Evolutionary conservation across 75 land plant species (phyloP), one percentile per base, ranked within the genome.

Genomic region (Sequoia sempervirens): DNA sequence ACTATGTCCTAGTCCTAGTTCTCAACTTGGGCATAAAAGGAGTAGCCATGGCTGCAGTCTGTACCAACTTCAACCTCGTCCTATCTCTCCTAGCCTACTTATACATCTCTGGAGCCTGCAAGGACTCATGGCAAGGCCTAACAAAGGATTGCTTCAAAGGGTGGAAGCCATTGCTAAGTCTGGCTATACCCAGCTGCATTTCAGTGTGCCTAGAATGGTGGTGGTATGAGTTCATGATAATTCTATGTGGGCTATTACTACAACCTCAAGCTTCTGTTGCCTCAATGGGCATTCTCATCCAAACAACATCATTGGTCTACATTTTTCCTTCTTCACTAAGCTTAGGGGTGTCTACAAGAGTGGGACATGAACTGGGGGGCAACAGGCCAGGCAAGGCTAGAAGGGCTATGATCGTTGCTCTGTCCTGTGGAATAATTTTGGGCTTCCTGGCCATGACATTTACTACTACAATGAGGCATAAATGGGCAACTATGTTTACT

Each of bases 171-270:
- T 85, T 92, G 2, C 36, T 92, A 15, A 79, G 85, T 70, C 41
- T 92, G 14, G 94, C 92, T 7, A 83, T 92, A 17, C 94, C 94
- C 7, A 92, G 94, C 84, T 92, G 94, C 89, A 81, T 92, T 47
- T 90, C 92, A 3, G 94, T 92, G n/a, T 92, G 94, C 81, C 84
- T 92, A 17, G 94, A 92, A 50, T 92, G 94, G 94, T 92, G 94
- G 94, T 92, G 94, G 94, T 92, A 92, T 58, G 94, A 92, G 70
- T 86, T 92, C 83, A 92, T 92, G 92, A 90, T 92, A n/a, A 66
- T 92, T 23, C 83, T 92, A 2, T 92, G 90, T 40, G 92, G 94
- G 9, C 74, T 90, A 18, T 56, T 92, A 81, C 0, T 79, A 7
- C 89, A 90, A 68, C 90, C 94, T 2, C 78, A 68, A 14, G 90